These are phyloP conservation scores for Trichoderma koningii DNA, from an alignment of 2,329 filamentous ascomycete genomes.

Conservation along the genomic window DNA sequence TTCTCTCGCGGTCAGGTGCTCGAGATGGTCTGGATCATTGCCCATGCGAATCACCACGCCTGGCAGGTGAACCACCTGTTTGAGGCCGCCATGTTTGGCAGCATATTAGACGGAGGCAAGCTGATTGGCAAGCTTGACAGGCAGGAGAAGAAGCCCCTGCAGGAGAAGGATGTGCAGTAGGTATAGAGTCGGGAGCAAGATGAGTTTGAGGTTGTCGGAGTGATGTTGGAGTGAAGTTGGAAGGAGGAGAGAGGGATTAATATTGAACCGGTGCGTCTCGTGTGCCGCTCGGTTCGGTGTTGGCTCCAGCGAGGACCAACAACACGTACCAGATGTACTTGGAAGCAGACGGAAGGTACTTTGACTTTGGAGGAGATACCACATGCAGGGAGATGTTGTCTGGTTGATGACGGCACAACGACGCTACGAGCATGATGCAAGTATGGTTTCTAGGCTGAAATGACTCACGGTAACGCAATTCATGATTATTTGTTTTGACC, in stretches of 20 bases:
- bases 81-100: constrained; percentile 41
- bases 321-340: background rate
- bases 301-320: background rate
- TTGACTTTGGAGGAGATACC: background rate
- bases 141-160: constrained; percentile 10
- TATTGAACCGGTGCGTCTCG: background rate
- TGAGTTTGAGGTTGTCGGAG: background rate
- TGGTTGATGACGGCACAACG: background rate
- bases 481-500: background rate
- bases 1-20: constrained; percentile 30
- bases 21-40: constrained; percentile 31
- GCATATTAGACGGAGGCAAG: constrained; percentile 36
- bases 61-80: constrained; percentile 40
- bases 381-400: background rate
- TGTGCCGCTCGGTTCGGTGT: background rate
- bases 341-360: background rate
- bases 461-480: constrained; percentile 12
- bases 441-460: background rate
- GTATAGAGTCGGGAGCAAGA: background rate
- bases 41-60: constrained; percentile 33
- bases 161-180: background rate
- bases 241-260: background rate
- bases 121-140: constrained; percentile 38
- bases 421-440: background rate
- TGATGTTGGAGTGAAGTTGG: too few relatives aligned